Conservation (phyloP, 2,329 filamentous ascomycete genomes). For the Neofusicoccum kwambonambiense region DNA sequence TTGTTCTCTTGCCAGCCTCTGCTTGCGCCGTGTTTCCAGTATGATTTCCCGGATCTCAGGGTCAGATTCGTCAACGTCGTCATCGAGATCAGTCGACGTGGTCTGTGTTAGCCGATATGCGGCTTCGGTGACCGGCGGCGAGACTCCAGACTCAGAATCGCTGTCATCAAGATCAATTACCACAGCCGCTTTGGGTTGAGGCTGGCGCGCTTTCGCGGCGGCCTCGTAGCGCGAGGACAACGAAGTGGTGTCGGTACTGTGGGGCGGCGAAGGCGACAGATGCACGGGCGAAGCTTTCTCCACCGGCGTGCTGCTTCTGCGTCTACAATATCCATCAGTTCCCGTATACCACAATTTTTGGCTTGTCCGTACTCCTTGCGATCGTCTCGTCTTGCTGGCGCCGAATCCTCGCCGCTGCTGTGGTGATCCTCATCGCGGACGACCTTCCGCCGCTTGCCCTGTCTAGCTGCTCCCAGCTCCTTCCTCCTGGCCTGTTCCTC, state of each 20-base stretch:
- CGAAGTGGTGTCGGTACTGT: slow-evolving; percentile 21
- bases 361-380: background rate
- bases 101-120: background rate
- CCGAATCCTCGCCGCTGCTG: background rate
- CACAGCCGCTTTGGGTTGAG: background rate
- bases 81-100: slow-evolving; percentile 22
- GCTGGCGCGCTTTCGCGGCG: background rate
- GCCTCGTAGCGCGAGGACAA: slow-evolving; percentile 32
- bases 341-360: background rate
- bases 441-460: slow-evolving; percentile 33
- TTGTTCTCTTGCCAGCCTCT: background rate
- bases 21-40: slow-evolving; percentile 20
- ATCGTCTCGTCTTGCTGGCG: background rate
- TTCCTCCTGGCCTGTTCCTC: slow-evolving; percentile 26
- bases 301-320: slow-evolving; percentile 26
- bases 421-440: slow-evolving; percentile 24
- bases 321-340: background rate
- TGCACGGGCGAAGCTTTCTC: background rate
- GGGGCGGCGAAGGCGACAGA: slow-evolving; percentile 21
- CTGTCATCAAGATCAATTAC: slow-evolving; percentile 13
- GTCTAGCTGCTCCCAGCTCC: slow-evolving; percentile 24
- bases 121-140: background rate
- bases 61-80: slow-evolving; percentile 33
- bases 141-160: background rate
- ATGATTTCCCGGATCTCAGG: slow-evolving; percentile 29